Base-by-base conservation (phyloP, 768 basidiomycete genomes). In the Daedaleopsis nitida region DNA sequence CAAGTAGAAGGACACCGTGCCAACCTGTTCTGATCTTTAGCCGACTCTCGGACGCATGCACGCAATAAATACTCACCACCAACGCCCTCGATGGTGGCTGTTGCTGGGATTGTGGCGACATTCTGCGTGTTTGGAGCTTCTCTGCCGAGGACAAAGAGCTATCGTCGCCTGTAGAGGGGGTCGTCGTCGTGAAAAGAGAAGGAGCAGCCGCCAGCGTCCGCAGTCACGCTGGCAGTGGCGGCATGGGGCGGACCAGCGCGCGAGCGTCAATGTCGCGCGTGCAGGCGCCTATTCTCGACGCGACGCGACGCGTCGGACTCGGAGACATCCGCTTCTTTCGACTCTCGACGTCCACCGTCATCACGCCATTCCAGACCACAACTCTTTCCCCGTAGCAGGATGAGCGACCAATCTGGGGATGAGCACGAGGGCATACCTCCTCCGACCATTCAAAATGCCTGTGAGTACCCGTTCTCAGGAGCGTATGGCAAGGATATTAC, bases 1-100 rank as follows among this genome's bases (percentile, higher is more conserved):
- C 58, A 96, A 84, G 72, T 96, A 96, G 75, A 96, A 96, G 13
- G 81, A 71, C 9, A 95, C 91, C 9, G 92, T 91, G 48, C 83
- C 88, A 39, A 76, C 82, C 92, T 93, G 24, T 13, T 19, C 19
- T 6, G 23, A 32, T 8, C 17, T 24, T 34, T 12, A 55, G 39
- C 14, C 24, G 42, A 21, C 34, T 21, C 54, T 21, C 27, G 34
- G 42, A 32, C n/a, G 27, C 57, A 2, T 12, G 24, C 14, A 21
- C 3, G 21, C 10, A 14, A 47, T 44, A 62, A 51, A 17, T 34
- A 74, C 78, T 60, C 74, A 83, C 82, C 60, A 84, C 82, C 38
- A 79, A 72, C 55, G 69, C 73, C 69, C 73, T 75, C n/a, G 82
- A 82, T 54, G 80, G 68, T 13, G 72, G 72, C 13, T 73, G 49